Evolutionary conservation across 345 rosid species (phyloP), one percentile per base, ranked within the genome.

Genomic region (Laguncularia racemosa): DNA sequence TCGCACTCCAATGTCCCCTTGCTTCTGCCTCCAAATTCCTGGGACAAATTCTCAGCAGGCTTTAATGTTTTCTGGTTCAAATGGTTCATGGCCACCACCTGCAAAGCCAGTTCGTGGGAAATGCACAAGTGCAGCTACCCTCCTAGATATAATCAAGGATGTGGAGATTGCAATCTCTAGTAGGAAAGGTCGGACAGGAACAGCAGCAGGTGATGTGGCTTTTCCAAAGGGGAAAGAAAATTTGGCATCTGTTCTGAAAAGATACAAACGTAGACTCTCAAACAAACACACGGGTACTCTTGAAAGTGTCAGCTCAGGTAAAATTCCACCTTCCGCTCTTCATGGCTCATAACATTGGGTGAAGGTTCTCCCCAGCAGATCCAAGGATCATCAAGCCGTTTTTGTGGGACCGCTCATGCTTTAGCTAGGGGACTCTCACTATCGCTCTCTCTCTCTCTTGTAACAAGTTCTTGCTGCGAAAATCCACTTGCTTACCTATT

Each of bases 141-240:
- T 95, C 44, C 76, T 90, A n/a, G 97, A 88, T 40, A 61, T 81
- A 14, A 79, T 90, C 59, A 95, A 90, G 84, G 96, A 88, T 10
- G 96, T 90, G 45, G 97, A 95, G 79, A 75, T 59, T n/a, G 89
- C 96, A 46, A 84, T 90, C 72, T 90, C 96, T 38, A 52, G 79
- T 50, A 82, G 99, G n/a, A 95, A 80, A 71, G 99, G 99, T 60
- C 78, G 91, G 52, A 81, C 79, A 1, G 97, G 99, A 44, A 95
- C 93, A 60, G 88, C 95, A 48, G 97, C 99, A 14, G 99, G 99
- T 7, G 99, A 95, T 46, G 97, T 95, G 16, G 99, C 97, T 49
- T 95, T 85, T 58, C 97, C 95, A 0, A 88, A 78, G 63, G 99
- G 99, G 26, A 95, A 88, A 74, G 95, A 90, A 76, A 95, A 95